Evolutionary conservation across 2,329 filamentous ascomycete species (phyloP).

Genomic region (Immersiporthe knoxdaviesiana): DNA sequence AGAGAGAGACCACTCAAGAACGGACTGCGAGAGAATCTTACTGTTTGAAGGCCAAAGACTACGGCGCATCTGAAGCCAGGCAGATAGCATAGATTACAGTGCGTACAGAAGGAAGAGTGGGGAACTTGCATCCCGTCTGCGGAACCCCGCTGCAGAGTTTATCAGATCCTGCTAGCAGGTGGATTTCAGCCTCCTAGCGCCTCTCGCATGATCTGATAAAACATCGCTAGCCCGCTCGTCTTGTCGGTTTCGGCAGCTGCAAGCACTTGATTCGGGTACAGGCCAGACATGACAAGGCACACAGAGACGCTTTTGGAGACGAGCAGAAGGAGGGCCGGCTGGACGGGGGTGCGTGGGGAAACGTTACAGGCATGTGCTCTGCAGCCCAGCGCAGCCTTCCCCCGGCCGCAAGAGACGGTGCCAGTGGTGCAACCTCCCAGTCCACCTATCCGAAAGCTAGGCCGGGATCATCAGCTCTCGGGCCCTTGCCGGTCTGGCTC

Average conservation of each 20-base stretch:
- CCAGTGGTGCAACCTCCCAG: neutral
- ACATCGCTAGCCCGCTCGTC: neutral
- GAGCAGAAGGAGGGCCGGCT: neutral
- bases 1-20: no score
- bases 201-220: slow-evolving; percentile 6
- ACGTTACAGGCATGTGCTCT: neutral
- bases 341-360: neutral
- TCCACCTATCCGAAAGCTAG: neutral
- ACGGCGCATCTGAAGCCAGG: neutral
- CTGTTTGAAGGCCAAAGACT: no score
- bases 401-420: neutral
- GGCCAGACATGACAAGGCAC: neutral
- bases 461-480: neutral
- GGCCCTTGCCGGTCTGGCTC: neutral
- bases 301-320: neutral
- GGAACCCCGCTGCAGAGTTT: neutral
- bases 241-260: neutral
- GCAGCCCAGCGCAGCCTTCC: neutral
- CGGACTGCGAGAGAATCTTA: neutral
- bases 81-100: neutral
- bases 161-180: slow-evolving; percentile 13
- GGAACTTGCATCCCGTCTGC: neutral
- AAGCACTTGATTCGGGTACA: neutral
- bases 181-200: neutral
- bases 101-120: neutral